Percentiles rank a stretch among this genome's conserved stretches.
Conservation (phyloP, 345 rosid genomes). For the Dipteronia sinensis region DNA sequence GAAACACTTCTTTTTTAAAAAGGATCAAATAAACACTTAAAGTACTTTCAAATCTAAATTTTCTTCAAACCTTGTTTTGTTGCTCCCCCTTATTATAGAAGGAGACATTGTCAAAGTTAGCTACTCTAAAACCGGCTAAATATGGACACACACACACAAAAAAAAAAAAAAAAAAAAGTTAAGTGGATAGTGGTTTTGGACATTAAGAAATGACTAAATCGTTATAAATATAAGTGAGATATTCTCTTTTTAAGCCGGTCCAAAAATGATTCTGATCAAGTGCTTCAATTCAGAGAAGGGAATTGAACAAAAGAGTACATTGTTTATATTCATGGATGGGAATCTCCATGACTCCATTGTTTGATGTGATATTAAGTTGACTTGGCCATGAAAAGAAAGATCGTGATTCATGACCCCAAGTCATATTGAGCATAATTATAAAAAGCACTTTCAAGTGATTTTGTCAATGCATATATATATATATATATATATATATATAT, state of each 20-base stretch:
- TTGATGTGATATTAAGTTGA: slow-evolving; percentile 16
- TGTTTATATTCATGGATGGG: neutral
- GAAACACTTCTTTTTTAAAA: too few relatives aligned
- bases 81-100: too few relatives aligned
- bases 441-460: slow-evolving; percentile 11
- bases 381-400: neutral
- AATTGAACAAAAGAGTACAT: neutral
- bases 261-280: neutral
- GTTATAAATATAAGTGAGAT: too few relatives aligned
- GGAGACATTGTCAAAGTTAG: neutral
- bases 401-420: neutral
- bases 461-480: neutral
- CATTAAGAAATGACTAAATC: too few relatives aligned
- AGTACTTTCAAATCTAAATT: too few relatives aligned
- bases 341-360: neutral
- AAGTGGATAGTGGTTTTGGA: too few relatives aligned
- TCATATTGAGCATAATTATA: neutral
- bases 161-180: too few relatives aligned
- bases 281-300: neutral
- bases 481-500: neutral
- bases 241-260: too few relatives aligned
- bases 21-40: too few relatives aligned
- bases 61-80: too few relatives aligned
- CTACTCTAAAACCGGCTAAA: too few relatives aligned
- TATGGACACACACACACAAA: too few relatives aligned